Percentiles rank a stretch among this genome's conserved stretches.
phyloP scores from a whole-genome alignment of 2,329 filamentous ascomycete genomes.

The Thelonectria rubi region DNA sequence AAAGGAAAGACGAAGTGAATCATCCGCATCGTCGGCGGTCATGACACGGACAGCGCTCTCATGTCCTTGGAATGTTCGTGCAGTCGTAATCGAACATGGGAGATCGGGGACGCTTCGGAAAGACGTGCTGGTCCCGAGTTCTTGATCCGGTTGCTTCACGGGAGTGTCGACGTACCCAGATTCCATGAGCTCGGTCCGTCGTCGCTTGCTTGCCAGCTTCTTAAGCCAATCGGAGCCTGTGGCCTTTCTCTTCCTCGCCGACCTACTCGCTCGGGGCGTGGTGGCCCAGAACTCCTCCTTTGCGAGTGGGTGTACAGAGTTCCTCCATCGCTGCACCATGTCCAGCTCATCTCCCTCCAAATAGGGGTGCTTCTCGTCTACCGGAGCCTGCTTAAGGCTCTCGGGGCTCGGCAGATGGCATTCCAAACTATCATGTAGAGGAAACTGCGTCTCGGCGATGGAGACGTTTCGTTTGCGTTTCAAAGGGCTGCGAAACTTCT shows the following conservation, averaged over 20 bases:
- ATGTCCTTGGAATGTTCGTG: not conserved
- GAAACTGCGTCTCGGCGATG: constrained; percentile 29
- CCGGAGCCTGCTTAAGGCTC: constrained; percentile 49
- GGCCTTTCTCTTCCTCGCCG: constrained; percentile 40
- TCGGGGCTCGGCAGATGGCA: constrained; percentile 56
- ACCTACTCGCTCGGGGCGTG: constrained; percentile 26
- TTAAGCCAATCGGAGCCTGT: constrained; percentile 47
- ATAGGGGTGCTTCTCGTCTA: constrained; percentile 42
- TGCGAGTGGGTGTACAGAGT: constrained; percentile 28
- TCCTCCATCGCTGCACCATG: constrained; percentile 48
- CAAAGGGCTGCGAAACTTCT: constrained; percentile 28
- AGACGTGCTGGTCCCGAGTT: constrained; percentile 20
- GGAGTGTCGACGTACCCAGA: constrained; percentile 36
- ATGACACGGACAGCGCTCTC: not conserved
- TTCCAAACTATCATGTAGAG: constrained; percentile 37
- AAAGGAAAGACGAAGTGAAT: constrained; percentile 18
- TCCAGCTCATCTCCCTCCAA: constrained; percentile 46
- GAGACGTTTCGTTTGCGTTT: constrained; percentile 28
- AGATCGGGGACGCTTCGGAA: constrained; percentile 35
- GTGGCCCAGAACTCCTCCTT: constrained; percentile 38
- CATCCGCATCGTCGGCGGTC: constrained; percentile 24
- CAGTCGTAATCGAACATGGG: constrained; percentile 24
- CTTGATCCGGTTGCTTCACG: constrained; percentile 11
- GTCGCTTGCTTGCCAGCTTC: constrained; percentile 44
- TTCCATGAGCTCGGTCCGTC: constrained; percentile 34